Evolutionary conservation across 116 monocot genomes (phyloP).

Genomic region (Dioscorea cayenensis): DNA sequence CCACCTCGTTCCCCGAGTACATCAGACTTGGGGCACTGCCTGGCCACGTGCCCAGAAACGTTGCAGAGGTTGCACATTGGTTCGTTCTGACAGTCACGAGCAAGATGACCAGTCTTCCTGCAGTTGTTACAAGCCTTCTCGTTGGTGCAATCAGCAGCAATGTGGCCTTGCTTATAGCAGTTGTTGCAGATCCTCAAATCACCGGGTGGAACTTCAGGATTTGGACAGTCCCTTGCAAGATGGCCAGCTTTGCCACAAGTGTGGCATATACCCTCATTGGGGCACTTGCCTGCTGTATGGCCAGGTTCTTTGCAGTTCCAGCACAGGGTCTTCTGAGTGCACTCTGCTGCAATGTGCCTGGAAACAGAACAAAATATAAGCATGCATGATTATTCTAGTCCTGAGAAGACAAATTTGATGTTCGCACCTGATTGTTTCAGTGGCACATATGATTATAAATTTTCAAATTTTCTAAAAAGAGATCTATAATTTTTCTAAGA

Average conservation of each 20-base stretch:
- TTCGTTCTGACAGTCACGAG: slow-evolving; percentile 63
- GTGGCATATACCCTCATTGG: slow-evolving; percentile 62
- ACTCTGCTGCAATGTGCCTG: slow-evolving; percentile 64
- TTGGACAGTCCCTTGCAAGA: slow-evolving; percentile 58
- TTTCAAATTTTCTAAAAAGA: no score
- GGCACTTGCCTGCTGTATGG: slow-evolving; percentile 60
- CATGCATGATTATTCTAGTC: no score
- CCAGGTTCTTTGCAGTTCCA: slow-evolving; percentile 85
- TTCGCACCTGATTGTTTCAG: no score
- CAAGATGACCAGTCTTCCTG: slow-evolving; percentile 61
- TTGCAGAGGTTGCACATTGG: slow-evolving; percentile 74
- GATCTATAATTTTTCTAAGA: no score
- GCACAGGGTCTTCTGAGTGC: slow-evolving; percentile 48
- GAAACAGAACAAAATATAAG: background rate
- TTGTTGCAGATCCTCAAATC: slow-evolving; percentile 68
- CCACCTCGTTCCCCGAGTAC: slow-evolving; percentile 9
- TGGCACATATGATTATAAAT: no score
- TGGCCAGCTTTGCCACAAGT: slow-evolving; percentile 65
- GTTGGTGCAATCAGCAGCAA: slow-evolving; percentile 49
- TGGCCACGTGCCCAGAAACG: slow-evolving; percentile 61
- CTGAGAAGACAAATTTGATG: no score
- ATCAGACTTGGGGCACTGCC: slow-evolving; percentile 47
- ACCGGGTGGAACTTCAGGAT: slow-evolving; percentile 8
- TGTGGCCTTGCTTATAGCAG: slow-evolving; percentile 57
- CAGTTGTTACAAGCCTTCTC: slow-evolving; percentile 70